phyloP scores from a whole-genome alignment of 2,329 filamentous ascomycete genomes.

The Zymoseptoria pseudotritici region DNA sequence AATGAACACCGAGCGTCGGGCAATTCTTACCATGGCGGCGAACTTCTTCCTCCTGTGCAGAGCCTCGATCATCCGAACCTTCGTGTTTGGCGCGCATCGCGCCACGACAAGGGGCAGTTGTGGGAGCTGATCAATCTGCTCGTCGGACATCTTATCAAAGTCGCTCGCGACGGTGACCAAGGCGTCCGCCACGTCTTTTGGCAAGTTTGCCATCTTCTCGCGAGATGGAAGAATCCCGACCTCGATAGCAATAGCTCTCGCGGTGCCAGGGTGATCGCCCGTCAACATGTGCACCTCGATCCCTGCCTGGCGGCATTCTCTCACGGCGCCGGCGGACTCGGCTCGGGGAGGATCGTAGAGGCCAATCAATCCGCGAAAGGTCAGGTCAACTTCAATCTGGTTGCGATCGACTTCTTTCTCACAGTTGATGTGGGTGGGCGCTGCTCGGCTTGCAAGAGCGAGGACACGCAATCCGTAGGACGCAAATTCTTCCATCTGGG shows the following conservation, averaged over 20 bases:
- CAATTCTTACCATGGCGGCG: conserved; percentile 58
- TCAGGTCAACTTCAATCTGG: conserved; percentile 59
- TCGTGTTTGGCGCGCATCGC: conserved; percentile 76
- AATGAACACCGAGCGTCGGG: no score
- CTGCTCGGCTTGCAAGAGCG: conserved; percentile 50
- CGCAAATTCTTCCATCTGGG: conserved; percentile 63
- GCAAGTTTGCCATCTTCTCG: conserved; percentile 51
- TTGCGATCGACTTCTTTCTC: conserved; percentile 44
- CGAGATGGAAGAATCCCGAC: conserved; percentile 62
- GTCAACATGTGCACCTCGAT: conserved; percentile 80
- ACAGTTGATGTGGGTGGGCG: conserved; percentile 39
- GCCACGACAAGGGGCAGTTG: conserved; percentile 75
- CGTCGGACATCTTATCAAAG: conserved; percentile 59
- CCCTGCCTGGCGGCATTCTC: conserved; percentile 62
- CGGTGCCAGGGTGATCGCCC: conserved; percentile 72
- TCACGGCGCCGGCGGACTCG: conserved; percentile 67
- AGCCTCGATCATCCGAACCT: conserved; percentile 85
- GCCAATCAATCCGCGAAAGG: conserved; percentile 70
- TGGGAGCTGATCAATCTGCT: conserved; percentile 65
- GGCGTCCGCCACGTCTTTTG: conserved; percentile 54
- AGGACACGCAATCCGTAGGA: conserved; percentile 57
- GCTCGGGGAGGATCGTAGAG: conserved; percentile 80
- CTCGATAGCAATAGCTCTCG: conserved; percentile 70
- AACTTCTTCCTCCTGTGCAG: conserved; percentile 68
- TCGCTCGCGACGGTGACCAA: conserved; percentile 63